Evolutionary conservation across 1,284 basidiomycete genomes (phyloP).

Genomic region (Cerrena zonata): DNA sequence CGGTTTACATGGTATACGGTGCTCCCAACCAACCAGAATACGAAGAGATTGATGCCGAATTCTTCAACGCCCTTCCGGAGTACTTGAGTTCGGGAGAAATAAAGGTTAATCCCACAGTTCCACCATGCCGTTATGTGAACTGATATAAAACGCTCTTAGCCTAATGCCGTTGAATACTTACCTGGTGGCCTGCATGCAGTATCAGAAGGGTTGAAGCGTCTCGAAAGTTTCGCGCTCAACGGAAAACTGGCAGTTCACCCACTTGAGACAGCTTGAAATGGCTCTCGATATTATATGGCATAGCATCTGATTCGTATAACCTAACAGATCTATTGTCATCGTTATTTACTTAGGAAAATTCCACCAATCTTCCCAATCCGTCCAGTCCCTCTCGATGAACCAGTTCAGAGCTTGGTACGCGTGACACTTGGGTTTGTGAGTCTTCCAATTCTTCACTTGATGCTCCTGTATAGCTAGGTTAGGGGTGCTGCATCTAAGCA

Average conservation of each 20-base stretch:
- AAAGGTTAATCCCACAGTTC: background rate
- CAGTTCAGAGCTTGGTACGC: background rate
- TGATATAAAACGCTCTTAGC: background rate
- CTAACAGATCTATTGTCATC: background rate
- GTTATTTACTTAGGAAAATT: background rate
- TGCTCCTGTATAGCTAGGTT: slow-evolving; percentile 2
- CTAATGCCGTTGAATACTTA: background rate
- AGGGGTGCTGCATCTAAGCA: background rate
- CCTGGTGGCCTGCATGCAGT: slow-evolving; percentile 35
- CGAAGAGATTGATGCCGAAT: background rate
- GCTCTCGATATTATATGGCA: background rate
- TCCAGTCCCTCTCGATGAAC: slow-evolving; percentile 5
- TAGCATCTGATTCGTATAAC: background rate
- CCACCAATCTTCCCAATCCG: background rate
- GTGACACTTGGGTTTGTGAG: slow-evolving; percentile 1
- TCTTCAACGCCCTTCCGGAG: background rate
- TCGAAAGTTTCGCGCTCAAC: slow-evolving; percentile 39
- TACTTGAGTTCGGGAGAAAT: background rate
- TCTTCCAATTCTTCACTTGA: background rate
- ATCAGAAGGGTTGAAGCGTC: slow-evolving; percentile 33
- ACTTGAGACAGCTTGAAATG: slow-evolving; percentile 31
- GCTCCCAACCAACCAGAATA: background rate
- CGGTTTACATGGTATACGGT: background rate
- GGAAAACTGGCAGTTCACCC: slow-evolving; percentile 49
- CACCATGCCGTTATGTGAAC: background rate